Evolutionary conservation across 2,329 filamentous ascomycete genomes (phyloP).

Genomic region (Cladorrhinum sp.): DNA sequence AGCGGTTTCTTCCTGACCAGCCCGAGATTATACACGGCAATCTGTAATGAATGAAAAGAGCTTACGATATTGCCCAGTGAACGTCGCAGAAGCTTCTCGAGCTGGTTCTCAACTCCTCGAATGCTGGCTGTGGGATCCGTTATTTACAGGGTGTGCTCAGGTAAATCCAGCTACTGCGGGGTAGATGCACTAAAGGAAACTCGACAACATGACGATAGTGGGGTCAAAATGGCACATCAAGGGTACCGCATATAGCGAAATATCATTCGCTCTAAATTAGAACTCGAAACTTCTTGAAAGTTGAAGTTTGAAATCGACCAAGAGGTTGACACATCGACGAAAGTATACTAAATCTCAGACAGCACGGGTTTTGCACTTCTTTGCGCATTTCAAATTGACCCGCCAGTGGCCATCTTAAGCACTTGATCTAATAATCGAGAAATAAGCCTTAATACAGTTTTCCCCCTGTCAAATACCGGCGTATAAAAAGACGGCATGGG

Average conservation of each 20-base stretch:
- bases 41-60: background rate
- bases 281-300: background rate
- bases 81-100: constrained; percentile 2
- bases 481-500: no score
- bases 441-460: no score
- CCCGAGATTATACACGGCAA: background rate
- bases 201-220: background rate
- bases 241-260: background rate
- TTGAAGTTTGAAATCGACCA: background rate
- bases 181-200: no score
- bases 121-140: background rate
- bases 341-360: background rate
- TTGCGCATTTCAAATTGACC: background rate
- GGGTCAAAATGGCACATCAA: background rate
- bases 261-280: background rate
- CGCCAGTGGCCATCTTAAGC: background rate
- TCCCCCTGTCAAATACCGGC: no score
- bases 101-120: background rate
- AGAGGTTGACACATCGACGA: background rate
- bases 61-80: background rate
- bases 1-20: background rate
- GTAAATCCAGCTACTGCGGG: constrained; percentile 8
- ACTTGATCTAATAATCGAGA: no score
- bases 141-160: background rate
- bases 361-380: background rate